A percentile compares a stretch with the other conserved stretches of the same genome.
phyloP scores from a whole-genome alignment of 768 basidiomycete species.

The Crassisporium funariophilum region DNA sequence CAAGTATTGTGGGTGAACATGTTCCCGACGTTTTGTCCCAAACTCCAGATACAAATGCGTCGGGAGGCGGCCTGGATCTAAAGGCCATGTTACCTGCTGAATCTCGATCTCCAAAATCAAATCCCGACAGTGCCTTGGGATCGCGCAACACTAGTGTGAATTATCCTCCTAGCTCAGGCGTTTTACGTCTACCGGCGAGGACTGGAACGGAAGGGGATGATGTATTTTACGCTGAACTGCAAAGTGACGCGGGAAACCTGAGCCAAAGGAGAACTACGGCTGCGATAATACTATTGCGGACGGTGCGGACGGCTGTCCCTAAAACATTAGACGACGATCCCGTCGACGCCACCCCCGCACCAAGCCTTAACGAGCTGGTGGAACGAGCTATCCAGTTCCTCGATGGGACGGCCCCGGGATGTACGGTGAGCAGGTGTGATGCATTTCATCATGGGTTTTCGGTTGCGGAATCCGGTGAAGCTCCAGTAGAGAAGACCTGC shows the following conservation, averaged over 20 bases:
- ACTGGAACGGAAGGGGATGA: neutral
- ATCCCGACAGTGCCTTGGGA: neutral
- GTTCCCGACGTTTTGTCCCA: too few relatives aligned
- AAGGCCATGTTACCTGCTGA: neutral
- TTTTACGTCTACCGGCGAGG: constrained; percentile 1
- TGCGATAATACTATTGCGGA: neutral
- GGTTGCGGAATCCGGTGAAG: neutral
- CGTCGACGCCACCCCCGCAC: neutral
- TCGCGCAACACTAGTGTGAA: neutral
- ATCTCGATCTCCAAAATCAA: neutral
- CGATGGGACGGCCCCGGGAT: constrained; percentile 26
- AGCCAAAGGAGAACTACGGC: neutral
- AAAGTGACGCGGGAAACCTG: neutral
- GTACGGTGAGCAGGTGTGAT: constrained; percentile 16
- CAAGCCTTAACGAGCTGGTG: constrained; percentile 1
- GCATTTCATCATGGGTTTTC: neutral
- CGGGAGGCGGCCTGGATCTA: too few relatives aligned
- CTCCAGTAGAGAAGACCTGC: neutral
- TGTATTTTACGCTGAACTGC: constrained; percentile 1
- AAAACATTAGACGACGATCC: neutral
- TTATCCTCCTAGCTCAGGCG: too few relatives aligned
- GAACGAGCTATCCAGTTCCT: constrained; percentile 20
- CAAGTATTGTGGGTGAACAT: too few relatives aligned
- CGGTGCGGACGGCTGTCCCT: neutral
- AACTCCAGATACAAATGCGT: too few relatives aligned